Percentiles rank a stretch among this genome's conserved stretches.
phyloP scores from a whole-genome alignment of 768 basidiomycete species.

The Xerocomellus intermedius region DNA sequence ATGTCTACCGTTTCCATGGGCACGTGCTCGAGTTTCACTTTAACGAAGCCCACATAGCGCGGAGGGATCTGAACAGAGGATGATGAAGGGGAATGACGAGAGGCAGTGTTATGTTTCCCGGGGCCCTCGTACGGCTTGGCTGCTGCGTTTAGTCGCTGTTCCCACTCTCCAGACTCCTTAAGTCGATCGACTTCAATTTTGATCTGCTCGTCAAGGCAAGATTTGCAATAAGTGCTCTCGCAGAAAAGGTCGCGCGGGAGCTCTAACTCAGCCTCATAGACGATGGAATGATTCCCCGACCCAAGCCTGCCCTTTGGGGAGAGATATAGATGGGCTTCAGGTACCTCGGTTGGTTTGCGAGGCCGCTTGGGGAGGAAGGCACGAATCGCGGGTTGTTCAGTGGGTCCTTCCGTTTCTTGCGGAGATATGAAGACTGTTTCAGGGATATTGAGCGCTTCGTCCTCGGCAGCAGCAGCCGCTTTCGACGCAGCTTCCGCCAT shows the following conservation, averaged over 20 bases:
- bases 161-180: constrained; percentile 17
- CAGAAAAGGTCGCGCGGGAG: constrained; percentile 44
- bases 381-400: constrained; percentile 26
- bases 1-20: constrained; percentile 2
- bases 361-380: constrained; percentile 29
- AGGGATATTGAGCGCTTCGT: neutral
- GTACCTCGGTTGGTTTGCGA: constrained; percentile 17
- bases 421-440: constrained; percentile 21
- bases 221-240: constrained; percentile 35
- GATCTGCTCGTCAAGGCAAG: constrained; percentile 39
- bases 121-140: neutral
- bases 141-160: neutral
- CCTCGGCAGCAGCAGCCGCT: constrained; percentile 5
- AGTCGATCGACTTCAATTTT: constrained; percentile 10
- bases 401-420: constrained; percentile 23
- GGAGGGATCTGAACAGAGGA: constrained; percentile 1
- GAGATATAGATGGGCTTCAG: constrained; percentile 51
- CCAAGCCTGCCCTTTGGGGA: constrained; percentile 38
- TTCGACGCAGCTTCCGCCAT: constrained; percentile 7
- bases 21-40: neutral
- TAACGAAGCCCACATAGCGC: constrained; percentile 8
- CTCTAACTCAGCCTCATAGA: constrained; percentile 49
- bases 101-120: too few relatives aligned
- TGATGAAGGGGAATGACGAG: neutral
- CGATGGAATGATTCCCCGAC: constrained; percentile 49